These are phyloP conservation scores for Sophora flavescens DNA, from an alignment of 306 rosid genomes.

Conservation along the genomic window DNA sequence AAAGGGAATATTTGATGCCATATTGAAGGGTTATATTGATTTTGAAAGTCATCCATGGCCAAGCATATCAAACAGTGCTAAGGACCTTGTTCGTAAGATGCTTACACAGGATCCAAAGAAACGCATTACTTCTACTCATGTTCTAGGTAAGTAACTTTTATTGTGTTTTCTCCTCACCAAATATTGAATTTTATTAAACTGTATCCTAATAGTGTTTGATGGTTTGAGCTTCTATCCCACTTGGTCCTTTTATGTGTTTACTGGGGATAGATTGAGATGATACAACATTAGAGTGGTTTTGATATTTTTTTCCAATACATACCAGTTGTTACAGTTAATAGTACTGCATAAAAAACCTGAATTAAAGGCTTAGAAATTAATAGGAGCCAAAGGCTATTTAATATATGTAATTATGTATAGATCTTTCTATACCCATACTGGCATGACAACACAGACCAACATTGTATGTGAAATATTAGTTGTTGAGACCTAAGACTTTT, in stretches of 20 bases:
- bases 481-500: slow-evolving; percentile 1
- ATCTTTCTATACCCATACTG: not conserved
- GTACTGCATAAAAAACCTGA: not conserved
- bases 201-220: not conserved
- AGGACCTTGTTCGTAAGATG: slow-evolving; percentile 85
- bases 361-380: not conserved
- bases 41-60: slow-evolving; percentile 89
- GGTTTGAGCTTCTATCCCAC: not conserved
- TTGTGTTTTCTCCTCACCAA: not conserved
- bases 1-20: slow-evolving; percentile 89
- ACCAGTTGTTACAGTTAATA: not conserved
- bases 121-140: slow-evolving; percentile 78
- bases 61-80: slow-evolving; percentile 79
- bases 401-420: not conserved
- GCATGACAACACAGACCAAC: not conserved
- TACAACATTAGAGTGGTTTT: not conserved
- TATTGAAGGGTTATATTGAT: slow-evolving; percentile 79
- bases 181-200: not conserved
- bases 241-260: not conserved
- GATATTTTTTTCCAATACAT: not conserved
- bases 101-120: slow-evolving; percentile 82
- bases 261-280: not conserved
- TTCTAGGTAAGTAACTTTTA: slow-evolving; percentile 65
- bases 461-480: slow-evolving; percentile 22
- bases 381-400: not conserved